Percentiles rank a stretch among this genome's conserved stretches.
Evolutionary conservation across 768 basidiomycete species (phyloP).

Genomic region (Boletus patriciae): DNA sequence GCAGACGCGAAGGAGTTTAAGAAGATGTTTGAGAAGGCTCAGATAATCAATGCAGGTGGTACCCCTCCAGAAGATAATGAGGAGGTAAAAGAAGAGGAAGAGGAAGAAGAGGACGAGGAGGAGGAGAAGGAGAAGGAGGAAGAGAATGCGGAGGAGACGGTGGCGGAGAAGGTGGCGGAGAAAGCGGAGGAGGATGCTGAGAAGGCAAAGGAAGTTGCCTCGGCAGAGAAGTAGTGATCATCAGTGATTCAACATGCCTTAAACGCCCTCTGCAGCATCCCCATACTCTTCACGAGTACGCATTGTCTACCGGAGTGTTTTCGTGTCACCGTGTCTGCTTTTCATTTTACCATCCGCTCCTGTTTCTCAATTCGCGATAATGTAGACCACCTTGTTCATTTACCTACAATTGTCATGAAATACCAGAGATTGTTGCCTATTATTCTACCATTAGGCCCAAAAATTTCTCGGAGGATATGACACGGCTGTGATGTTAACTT

Average conservation of each 20-base stretch:
- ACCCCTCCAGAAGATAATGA: constrained; percentile 26
- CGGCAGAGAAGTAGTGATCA: constrained; percentile 34
- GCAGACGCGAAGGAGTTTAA: constrained; percentile 83
- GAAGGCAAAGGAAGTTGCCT: constrained; percentile 32
- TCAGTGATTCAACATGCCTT: background rate
- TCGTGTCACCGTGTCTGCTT: background rate
- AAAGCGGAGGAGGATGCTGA: constrained; percentile 34
- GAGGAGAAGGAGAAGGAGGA: constrained; percentile 34
- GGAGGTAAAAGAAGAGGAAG: constrained; percentile 24
- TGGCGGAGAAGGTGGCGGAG: constrained; percentile 26
- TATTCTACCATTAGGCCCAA: background rate
- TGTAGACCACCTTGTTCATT: constrained; percentile 32
- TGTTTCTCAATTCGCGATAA: constrained; percentile 17
- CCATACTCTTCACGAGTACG: constrained; percentile 9
- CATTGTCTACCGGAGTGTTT: constrained; percentile 8
- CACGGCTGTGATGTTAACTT: background rate
- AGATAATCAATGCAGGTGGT: constrained; percentile 56
- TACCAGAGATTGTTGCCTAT: constrained; percentile 20
- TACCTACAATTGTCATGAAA: constrained; percentile 30
- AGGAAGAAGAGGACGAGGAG: constrained; percentile 30
- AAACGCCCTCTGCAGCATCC: constrained; percentile 6
- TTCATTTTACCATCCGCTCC: constrained; percentile 14
- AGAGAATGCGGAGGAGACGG: constrained; percentile 27
- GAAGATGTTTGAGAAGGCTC: constrained; percentile 82
- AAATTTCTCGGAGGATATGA: background rate